A percentile compares a stretch with the other conserved stretches of the same genome.
phyloP scores from a whole-genome alignment of 129 eudicot species.

The Heracleum sosnowskyi region DNA sequence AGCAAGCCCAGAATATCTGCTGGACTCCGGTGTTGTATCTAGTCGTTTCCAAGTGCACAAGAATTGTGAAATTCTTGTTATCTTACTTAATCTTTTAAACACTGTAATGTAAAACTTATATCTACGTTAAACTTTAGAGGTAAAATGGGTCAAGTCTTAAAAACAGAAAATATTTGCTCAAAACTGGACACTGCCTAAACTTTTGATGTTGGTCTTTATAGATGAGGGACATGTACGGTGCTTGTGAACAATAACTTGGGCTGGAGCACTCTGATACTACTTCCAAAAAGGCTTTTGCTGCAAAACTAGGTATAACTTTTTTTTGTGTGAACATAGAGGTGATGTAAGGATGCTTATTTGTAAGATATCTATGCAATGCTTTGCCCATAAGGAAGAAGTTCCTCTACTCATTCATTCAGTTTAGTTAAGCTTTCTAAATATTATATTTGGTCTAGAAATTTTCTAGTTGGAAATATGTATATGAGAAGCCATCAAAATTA shows the following conservation, averaged over 20 bases:
- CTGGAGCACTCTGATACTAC: slow-evolving; percentile 81
- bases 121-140: background rate
- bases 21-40: slow-evolving; percentile 68
- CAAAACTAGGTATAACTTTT: slow-evolving; percentile 58
- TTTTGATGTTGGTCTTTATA: slow-evolving; percentile 20
- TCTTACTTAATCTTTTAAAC: no score
- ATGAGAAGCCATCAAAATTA: no score
- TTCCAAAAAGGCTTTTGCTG: slow-evolving; percentile 59
- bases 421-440: no score
- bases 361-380: background rate
- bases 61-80: no score
- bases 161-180: background rate
- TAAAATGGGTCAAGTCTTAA: background rate
- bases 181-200: slow-evolving; percentile 2
- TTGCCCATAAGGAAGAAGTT: no score
- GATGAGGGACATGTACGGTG: slow-evolving; percentile 89
- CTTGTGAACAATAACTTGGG: slow-evolving; percentile 98
- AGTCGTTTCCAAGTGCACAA: slow-evolving; percentile 68
- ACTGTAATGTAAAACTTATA: background rate
- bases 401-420: no score
- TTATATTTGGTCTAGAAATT: no score
- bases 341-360: background rate
- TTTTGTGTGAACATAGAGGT: background rate
- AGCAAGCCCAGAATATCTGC: slow-evolving; percentile 83
- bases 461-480: no score